Percentiles rank a stretch among this genome's conserved stretches.
Conservation (phyloP, 1,284 basidiomycete genomes). For the Sporisorium exsertum region DNA sequence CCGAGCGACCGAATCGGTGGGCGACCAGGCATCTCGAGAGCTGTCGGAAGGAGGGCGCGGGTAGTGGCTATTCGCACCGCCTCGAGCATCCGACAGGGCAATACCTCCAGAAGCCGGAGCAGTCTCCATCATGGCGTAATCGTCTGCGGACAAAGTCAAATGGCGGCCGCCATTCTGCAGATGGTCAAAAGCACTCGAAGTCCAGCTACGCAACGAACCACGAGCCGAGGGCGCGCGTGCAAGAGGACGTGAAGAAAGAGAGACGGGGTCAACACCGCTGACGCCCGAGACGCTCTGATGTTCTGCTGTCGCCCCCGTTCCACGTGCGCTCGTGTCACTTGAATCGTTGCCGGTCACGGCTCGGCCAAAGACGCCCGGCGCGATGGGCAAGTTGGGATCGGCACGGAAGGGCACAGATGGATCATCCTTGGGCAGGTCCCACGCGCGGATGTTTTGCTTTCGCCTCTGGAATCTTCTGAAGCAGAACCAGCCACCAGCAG, state of each 20-base stretch:
- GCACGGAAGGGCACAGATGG: constrained; percentile 42
- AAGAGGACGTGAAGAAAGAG: constrained; percentile 23
- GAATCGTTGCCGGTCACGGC: constrained; percentile 20
- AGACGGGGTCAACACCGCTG: constrained; percentile 36
- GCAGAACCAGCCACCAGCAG: constrained; percentile 44
- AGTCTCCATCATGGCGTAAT: constrained; percentile 38
- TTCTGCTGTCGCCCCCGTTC: constrained; percentile 5
- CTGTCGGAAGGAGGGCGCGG: constrained; percentile 9
- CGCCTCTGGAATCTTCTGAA: constrained; percentile 38
- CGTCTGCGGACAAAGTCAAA: constrained; percentile 8
- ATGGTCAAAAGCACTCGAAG: constrained; percentile 39
- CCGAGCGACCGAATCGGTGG: constrained; percentile 28
- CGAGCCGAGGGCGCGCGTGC: constrained; percentile 31
- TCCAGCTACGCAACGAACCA: constrained; percentile 45
- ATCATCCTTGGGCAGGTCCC: constrained; percentile 45
- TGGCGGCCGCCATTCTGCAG: constrained; percentile 6
- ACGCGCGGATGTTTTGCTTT: constrained; percentile 39
- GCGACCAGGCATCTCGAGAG: constrained; percentile 30
- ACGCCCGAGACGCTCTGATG: constrained; percentile 28
- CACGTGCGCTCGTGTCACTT: constrained; percentile 9
- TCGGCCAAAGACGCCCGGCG: constrained; percentile 41
- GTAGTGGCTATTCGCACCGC: background rate
- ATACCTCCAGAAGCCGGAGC: background rate
- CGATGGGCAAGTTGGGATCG: constrained; percentile 44
- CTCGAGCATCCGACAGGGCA: background rate